These are phyloP conservation scores for Penicillium paneum DNA, from an alignment of 2,329 filamentous ascomycete genomes.

Conservation along the genomic window DNA sequence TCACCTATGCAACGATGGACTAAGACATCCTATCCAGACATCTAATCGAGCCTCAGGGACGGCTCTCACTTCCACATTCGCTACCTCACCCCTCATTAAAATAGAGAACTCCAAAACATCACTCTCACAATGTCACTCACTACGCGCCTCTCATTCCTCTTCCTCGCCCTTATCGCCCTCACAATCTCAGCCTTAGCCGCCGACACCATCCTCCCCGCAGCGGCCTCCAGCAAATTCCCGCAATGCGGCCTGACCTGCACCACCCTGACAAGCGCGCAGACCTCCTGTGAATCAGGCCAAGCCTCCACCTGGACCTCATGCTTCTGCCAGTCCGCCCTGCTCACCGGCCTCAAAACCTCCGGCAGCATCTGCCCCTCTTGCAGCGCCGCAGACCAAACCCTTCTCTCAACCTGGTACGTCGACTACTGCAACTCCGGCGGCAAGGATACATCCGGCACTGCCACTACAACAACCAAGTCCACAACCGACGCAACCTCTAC, in stretches of 20 bases:
- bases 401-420: slow-evolving; percentile 68
- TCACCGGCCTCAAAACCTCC: slow-evolving; percentile 57
- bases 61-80: slow-evolving; percentile 1
- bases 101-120: neutral
- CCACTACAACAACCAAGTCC: slow-evolving; percentile 24
- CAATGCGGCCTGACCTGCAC: slow-evolving; percentile 60
- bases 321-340: slow-evolving; percentile 65
- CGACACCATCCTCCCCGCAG: slow-evolving; percentile 32
- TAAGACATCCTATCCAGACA: neutral
- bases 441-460: slow-evolving; percentile 32
- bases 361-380: slow-evolving; percentile 64
- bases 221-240: slow-evolving; percentile 52
- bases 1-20: neutral
- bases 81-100: neutral
- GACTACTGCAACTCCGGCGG: slow-evolving; percentile 57
- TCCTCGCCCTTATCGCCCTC: slow-evolving; percentile 17
- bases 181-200: slow-evolving; percentile 23
- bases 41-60: neutral
- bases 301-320: slow-evolving; percentile 61
- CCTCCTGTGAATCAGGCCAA: slow-evolving; percentile 57
- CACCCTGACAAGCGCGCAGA: slow-evolving; percentile 66
- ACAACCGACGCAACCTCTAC: slow-evolving; percentile 24
- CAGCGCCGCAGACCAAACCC: slow-evolving; percentile 50
- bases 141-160: neutral
- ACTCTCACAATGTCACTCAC: slow-evolving; percentile 3